These are phyloP conservation scores for Ceratocystis lukuohia DNA, from an alignment of 2,329 filamentous ascomycete genomes.

Conservation along the genomic window DNA sequence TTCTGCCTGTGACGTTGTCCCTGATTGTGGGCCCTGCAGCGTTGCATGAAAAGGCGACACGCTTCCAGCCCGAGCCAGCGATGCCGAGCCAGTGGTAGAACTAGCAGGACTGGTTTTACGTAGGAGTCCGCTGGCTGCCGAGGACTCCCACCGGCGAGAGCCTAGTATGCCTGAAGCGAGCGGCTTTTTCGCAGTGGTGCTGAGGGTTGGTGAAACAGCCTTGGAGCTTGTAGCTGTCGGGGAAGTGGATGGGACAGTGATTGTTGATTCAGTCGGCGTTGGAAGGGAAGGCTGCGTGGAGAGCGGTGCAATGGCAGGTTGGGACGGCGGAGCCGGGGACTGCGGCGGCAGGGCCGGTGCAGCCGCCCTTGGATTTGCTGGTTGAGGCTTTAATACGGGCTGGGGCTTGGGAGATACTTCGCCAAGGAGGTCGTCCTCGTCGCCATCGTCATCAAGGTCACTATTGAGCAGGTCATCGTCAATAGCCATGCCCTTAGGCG, in stretches of 20 bases:
- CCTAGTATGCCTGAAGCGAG: constrained; percentile 30
- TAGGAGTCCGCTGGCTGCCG: constrained; percentile 32
- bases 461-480: constrained; percentile 32
- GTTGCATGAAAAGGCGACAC: constrained; percentile 17
- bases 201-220: constrained; percentile 18
- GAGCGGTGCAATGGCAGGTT: neutral
- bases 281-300: neutral
- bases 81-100: constrained; percentile 28
- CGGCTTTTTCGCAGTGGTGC: constrained; percentile 26
- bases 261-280: constrained; percentile 19
- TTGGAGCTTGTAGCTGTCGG: neutral
- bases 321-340: neutral
- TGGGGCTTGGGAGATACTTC: constrained; percentile 17
- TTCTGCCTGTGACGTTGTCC: neutral
- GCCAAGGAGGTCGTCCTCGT: constrained; percentile 29
- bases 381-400: constrained; percentile 6
- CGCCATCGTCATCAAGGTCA: constrained; percentile 26
- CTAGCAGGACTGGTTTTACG: constrained; percentile 26
- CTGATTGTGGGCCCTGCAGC: constrained; percentile 5
- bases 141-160: constrained; percentile 28
- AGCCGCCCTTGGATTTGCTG: constrained; percentile 1
- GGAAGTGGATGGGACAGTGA: constrained; percentile 19
- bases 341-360: neutral
- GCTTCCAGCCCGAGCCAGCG: neutral
- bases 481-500: constrained; percentile 32